Evolutionary conservation across 495 filamentous ascomycete genomes (phyloP).

Genomic region (Extremus antarcticus): DNA sequence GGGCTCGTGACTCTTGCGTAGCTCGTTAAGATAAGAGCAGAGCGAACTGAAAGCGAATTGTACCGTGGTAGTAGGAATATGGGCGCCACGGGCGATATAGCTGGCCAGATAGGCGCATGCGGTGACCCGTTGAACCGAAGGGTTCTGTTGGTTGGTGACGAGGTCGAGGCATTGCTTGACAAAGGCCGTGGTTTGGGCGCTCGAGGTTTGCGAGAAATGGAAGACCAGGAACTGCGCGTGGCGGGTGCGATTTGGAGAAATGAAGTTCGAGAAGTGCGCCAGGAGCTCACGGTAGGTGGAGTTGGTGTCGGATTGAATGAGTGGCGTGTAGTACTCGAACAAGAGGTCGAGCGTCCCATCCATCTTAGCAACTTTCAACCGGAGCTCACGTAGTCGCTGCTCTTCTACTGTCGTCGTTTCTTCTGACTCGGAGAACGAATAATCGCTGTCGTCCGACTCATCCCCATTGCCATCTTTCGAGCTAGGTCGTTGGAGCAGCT

Average conservation of each 20-base stretch:
- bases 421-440: constrained; percentile 25
- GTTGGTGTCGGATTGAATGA: constrained; percentile 31
- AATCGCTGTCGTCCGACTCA: constrained; percentile 36
- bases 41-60: constrained; percentile 67
- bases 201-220: constrained; percentile 74
- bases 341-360: constrained; percentile 84
- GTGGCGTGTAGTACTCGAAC: constrained; percentile 66
- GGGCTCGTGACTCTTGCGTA: constrained; percentile 50
- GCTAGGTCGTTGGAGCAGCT: constrained; percentile 24
- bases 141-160: constrained; percentile 48
- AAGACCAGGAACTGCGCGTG: constrained; percentile 88
- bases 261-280: constrained; percentile 68
- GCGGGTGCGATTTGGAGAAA: constrained; percentile 77
- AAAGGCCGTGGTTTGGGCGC: constrained; percentile 65
- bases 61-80: constrained; percentile 63
- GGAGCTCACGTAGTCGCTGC: constrained; percentile 48
- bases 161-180: constrained; percentile 64
- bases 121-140: constrained; percentile 60
- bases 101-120: constrained; percentile 88
- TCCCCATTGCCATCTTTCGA: constrained; percentile 33
- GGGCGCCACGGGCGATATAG: constrained; percentile 78
- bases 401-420: constrained; percentile 33
- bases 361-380: constrained; percentile 76
- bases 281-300: constrained; percentile 60
- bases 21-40: constrained; percentile 56